phyloP scores from a whole-genome alignment of 2,329 filamentous ascomycete genomes.

The Pseudocercospora fuligena region DNA sequence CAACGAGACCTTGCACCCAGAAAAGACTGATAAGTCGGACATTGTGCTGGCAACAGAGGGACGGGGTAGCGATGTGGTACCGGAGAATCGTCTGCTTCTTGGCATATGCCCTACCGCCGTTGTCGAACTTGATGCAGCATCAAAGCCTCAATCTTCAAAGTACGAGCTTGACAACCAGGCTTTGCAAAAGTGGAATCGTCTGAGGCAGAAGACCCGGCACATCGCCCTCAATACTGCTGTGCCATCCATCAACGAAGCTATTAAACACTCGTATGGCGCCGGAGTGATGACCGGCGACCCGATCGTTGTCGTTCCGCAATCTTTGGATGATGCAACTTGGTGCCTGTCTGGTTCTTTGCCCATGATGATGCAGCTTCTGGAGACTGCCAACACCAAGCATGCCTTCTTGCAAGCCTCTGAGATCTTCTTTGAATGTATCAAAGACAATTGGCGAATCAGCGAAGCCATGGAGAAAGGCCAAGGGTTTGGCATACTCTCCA shows the following conservation, averaged over 20 bases:
- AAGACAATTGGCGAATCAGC: conserved; percentile 94
- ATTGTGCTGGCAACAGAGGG: conserved; percentile 86
- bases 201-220: conserved; percentile 74
- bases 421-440: conserved; percentile 82
- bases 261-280: conserved; percentile 80
- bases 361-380: conserved; percentile 81
- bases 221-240: conserved; percentile 88
- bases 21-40: conserved; percentile 88
- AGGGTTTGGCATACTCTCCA: conserved; percentile 85
- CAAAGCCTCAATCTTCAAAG: conserved; percentile 11
- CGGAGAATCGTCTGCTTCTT: conserved; percentile 79
- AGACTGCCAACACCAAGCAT: conserved; percentile 72
- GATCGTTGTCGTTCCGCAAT: conserved; percentile 77
- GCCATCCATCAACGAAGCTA: conserved; percentile 83
- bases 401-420: conserved; percentile 78
- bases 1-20: conserved; percentile 87
- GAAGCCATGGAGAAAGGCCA: conserved; percentile 97
- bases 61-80: conserved; percentile 79
- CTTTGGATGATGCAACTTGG: conserved; percentile 92
- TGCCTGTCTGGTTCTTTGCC: conserved; percentile 88
- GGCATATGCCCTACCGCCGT: conserved; percentile 82
- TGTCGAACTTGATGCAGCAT: conserved; percentile 69
- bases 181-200: conserved; percentile 58
- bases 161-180: conserved; percentile 56
- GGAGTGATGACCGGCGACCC: conserved; percentile 83